A percentile compares a stretch with the other conserved stretches of the same genome.
phyloP scores from a whole-genome alignment of 306 rosid species.

The Urtica urens region DNA sequence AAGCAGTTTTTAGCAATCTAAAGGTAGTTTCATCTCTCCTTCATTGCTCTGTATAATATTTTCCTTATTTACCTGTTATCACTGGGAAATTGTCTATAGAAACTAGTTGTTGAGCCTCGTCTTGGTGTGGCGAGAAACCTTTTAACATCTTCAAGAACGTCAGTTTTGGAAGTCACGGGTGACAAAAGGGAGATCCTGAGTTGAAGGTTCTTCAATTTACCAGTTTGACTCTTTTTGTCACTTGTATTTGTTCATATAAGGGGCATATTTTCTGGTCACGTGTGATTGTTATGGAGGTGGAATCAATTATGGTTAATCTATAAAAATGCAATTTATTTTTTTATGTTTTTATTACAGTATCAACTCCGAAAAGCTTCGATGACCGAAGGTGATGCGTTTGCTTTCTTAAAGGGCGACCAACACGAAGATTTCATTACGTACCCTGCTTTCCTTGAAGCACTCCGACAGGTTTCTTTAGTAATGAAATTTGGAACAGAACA shows the following conservation, averaged over 20 bases:
- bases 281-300: background rate
- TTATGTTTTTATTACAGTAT: slow-evolving; percentile 29
- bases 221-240: background rate
- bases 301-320: background rate
- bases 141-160: background rate
- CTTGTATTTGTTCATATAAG: background rate
- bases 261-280: background rate
- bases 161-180: slow-evolving; percentile 2
- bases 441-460: slow-evolving; percentile 56
- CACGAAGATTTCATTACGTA: slow-evolving; percentile 46
- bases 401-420: slow-evolving; percentile 68
- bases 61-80: background rate
- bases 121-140: slow-evolving; percentile 2
- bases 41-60: background rate
- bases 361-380: slow-evolving; percentile 65
- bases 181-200: slow-evolving; percentile 2
- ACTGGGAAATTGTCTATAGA: background rate
- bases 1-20: slow-evolving; percentile 81
- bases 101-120: background rate
- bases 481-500: background rate
- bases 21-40: slow-evolving; percentile 28
- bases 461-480: slow-evolving; percentile 42
- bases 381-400: slow-evolving; percentile 69
- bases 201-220: background rate
- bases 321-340: background rate